These are phyloP conservation scores for Irpex sp. DNA, from an alignment of 1,284 basidiomycete genomes.

Conservation along the genomic window DNA sequence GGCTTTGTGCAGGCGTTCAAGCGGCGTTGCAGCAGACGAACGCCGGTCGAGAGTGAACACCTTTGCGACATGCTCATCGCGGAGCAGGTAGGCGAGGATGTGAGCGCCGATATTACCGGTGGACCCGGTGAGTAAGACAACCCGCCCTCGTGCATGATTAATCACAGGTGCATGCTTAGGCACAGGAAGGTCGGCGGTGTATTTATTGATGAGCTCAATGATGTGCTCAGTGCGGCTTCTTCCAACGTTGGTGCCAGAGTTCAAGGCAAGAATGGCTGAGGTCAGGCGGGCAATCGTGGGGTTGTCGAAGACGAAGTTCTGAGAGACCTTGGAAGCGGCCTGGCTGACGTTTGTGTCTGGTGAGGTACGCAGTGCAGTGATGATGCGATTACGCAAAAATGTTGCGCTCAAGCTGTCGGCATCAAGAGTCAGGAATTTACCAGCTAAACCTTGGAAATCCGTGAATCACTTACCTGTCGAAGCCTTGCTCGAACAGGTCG, in stretches of 20 bases:
- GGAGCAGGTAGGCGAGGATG: constrained; percentile 12
- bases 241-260: not conserved
- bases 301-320: constrained; percentile 11
- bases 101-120: constrained; percentile 14
- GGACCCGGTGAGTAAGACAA: constrained; percentile 14
- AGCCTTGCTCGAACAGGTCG: constrained; percentile 30
- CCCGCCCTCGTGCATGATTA: not conserved
- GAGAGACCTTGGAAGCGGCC: constrained; percentile 1
- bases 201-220: constrained; percentile 4
- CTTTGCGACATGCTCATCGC: constrained; percentile 4
- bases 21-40: not conserved
- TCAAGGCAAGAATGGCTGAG: not conserved
- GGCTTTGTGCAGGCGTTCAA: not conserved
- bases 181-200: constrained; percentile 6
- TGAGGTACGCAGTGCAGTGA: constrained; percentile 19
- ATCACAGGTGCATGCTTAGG: no score
- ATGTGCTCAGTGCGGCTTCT: constrained; percentile 3
- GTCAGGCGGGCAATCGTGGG: constrained; percentile 12
- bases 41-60: constrained; percentile 13
- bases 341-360: constrained; percentile 1
- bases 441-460: no score
- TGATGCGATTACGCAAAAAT: constrained; percentile 27
- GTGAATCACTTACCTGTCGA: constrained; percentile 32
- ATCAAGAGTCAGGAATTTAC: no score
- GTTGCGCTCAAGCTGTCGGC: constrained; percentile 32